Base-by-base conservation (phyloP, 495 filamentous ascomycete species). In the Aspergillus saccharolyticus region DNA sequence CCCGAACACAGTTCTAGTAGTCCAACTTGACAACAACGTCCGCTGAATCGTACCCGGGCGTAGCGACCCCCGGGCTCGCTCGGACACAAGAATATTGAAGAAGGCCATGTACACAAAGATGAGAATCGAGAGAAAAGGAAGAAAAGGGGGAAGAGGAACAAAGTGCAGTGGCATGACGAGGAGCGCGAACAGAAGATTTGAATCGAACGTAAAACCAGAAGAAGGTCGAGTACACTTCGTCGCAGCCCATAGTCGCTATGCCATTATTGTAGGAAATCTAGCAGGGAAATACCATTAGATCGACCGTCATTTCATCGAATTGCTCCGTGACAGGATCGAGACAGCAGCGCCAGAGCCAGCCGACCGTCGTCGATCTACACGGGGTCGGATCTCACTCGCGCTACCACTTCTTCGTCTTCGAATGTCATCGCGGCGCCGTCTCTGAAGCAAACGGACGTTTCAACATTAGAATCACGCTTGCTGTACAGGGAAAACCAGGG, bases 391-490 rank as follows among this genome's bases (percentile, higher is more conserved):
- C 61, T 78, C 75, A 58, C 70, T 74, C 63, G 73, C 74, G 66
- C 75, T 78, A 53, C 73, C 71, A 64, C 75, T 77, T 53, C 76
- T 71, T 72, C 74, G 74, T 63, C 74, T 72, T 53, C 73, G 64
- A 63, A 63, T 52, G 64, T 62, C 68, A 54, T 75, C 73, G 64
- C 73, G 74, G 67, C 73, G 74, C 67, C 73, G 74, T 76, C 73
- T 78, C 76, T 79, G 76, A 68, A 78, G 61, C 72, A 50, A 75
- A 74, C 69, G 69, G 71, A 76, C 72, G 74, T 72, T 73, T 62
- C 60, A 73, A 72, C 66, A 67, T 79, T 79, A 79, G 76, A 79
- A 79, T 77, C 72, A 78, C 61, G 71, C 70, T 76, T 66, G 67
- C 75, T 77, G 64, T 69, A 72, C 64, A 69, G 43, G 54, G 55